A percentile compares a stretch with the other conserved stretches of the same genome.
Conservation (phyloP, 148 eudicot species). For the Chenopodium berlandieri region DNA sequence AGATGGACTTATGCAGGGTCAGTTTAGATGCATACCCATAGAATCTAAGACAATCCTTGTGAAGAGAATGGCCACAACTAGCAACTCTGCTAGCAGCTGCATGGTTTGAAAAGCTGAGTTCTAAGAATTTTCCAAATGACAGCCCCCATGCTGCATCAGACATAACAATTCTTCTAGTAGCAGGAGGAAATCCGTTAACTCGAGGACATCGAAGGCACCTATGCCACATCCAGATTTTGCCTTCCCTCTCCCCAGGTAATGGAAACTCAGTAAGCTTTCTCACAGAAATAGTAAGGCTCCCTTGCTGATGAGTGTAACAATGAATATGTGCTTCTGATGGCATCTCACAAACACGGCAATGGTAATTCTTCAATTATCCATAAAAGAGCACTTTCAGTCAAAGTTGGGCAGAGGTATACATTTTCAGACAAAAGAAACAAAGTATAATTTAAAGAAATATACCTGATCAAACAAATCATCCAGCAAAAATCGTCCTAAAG, state of each 20-base stretch:
- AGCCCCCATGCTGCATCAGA: constrained; percentile 99
- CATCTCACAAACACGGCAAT: constrained; percentile 77
- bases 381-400: constrained; percentile 12
- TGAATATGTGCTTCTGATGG: constrained; percentile 95
- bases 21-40: constrained; percentile 65
- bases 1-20: not conserved
- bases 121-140: constrained; percentile 96
- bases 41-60: constrained; percentile 92
- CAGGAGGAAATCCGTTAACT: constrained; percentile 76
- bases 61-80: constrained; percentile 97
- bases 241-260: constrained; percentile 78
- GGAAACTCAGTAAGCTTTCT: constrained; percentile 74
- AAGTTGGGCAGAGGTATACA: not conserved
- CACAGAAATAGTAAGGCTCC: constrained; percentile 93
- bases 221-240: constrained; percentile 99
- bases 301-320: constrained; percentile 92
- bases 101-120: constrained; percentile 97
- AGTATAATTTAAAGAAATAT: constrained; percentile 4
- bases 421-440: constrained; percentile 7
- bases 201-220: constrained; percentile 92
- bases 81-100: constrained; percentile 95
- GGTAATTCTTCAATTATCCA: constrained; percentile 52
- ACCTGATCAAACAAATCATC: constrained; percentile 92
- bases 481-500: constrained; percentile 86
- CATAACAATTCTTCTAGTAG: constrained; percentile 89